These are phyloP conservation scores for Stereocaulon alpinum DNA, from an alignment of 495 filamentous ascomycete genomes.

Conservation along the genomic window DNA sequence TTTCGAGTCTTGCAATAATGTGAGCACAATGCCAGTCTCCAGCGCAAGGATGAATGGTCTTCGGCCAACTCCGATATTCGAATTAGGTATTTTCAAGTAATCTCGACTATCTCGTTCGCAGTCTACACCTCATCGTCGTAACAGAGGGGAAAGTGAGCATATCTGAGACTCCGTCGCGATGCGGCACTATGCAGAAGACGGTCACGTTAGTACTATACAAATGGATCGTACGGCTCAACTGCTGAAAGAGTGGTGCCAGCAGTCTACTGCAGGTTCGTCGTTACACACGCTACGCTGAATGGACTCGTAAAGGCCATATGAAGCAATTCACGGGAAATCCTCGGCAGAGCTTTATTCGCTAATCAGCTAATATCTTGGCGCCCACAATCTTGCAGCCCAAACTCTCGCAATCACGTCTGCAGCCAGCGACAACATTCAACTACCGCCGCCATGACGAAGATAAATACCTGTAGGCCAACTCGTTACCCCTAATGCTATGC, in stretches of 20 bases:
- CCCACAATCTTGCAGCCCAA: conserved; percentile 11
- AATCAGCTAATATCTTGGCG: conserved; percentile 14
- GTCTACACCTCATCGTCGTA: no score
- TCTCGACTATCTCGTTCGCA: no score
- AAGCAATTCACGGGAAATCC: neutral
- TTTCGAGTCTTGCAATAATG: neutral
- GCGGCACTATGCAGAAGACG: no score
- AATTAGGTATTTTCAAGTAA: no score
- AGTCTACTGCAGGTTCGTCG: neutral
- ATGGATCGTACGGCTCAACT: neutral
- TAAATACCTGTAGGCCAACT: conserved; percentile 20
- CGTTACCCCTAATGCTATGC: neutral
- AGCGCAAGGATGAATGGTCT: no score
- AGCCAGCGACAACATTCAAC: conserved; percentile 1
- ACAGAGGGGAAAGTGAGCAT: neutral
- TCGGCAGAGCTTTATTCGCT: no score
- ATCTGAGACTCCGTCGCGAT: neutral
- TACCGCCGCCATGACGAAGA: conserved; percentile 23
- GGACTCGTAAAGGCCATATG: neutral
- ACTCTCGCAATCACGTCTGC: neutral
- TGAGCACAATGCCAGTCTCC: neutral
- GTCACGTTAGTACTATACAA: neutral
- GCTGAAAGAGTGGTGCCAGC: neutral
- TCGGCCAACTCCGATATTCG: no score
- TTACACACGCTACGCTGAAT: neutral